phyloP scores from a whole-genome alignment of 176 grass and related monocot genomes.

The Microstegium vimineum region DNA sequence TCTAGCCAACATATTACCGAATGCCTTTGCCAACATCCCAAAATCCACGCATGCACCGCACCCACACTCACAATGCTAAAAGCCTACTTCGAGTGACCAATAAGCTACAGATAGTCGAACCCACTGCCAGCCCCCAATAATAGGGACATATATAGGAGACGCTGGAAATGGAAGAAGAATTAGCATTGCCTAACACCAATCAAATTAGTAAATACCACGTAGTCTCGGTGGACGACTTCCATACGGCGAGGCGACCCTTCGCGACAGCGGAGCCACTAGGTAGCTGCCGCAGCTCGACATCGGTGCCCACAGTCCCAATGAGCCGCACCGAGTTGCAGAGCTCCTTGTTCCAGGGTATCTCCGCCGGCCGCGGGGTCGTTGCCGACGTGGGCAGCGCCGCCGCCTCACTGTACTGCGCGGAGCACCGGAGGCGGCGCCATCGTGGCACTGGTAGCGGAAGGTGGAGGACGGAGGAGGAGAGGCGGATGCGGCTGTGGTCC shows the following conservation, averaged over 20 bases:
- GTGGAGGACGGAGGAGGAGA: neutral
- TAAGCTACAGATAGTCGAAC: neutral
- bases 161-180: neutral
- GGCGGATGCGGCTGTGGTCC: neutral
- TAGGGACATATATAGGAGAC: neutral
- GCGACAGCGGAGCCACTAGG: constrained; percentile 64
- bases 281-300: constrained; percentile 71
- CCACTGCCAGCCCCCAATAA: neutral
- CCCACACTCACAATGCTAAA: neutral
- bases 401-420: constrained; percentile 23
- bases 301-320: constrained; percentile 69
- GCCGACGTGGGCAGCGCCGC: neutral
- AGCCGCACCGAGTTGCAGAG: constrained; percentile 67
- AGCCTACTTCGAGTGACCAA: neutral
- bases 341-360: constrained; percentile 73
- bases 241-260: constrained; percentile 66
- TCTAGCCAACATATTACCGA: neutral
- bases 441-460: neutral
- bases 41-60: neutral
- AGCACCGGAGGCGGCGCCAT: constrained; percentile 14
- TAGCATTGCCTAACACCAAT: neutral
- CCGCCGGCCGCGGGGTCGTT: constrained; percentile 44
- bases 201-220: constrained; percentile 49
- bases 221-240: constrained; percentile 71
- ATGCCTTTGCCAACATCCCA: neutral